Base-by-base conservation (phyloP, 148 eudicot species). In the Vaccinium myrtillus region DNA sequence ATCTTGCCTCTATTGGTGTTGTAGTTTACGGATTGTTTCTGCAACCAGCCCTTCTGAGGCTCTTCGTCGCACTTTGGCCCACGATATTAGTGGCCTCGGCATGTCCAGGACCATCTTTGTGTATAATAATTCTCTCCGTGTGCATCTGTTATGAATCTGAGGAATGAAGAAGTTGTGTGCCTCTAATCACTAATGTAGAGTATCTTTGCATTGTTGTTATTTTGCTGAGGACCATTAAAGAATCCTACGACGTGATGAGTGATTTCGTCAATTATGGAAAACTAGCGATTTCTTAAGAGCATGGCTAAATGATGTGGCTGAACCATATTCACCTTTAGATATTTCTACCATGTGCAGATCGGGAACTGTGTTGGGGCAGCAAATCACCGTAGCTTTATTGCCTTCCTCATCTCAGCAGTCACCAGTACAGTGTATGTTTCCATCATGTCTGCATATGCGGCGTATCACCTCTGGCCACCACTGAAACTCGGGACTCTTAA, bases 351-450 rank as follows among this genome's bases (percentile, higher is more conserved):
- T 82, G 55, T 86, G 88, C 98, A 97, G 99, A 94, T 97, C 83
- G 99, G 99, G 30, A 97, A 97, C 82, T 97, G 99, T 85, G 98
- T 97, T 48, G 98, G 99, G 69, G 91, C 99, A 50, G 93, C 92
- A 74, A 95, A 97, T 85, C 98, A 95, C 86, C 91, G 91, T 23
- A 77, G 77, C 80, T 97, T 97, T 87, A 86, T 97, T 71, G 59
- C 88, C 89, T 97, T 97, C 88, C 93, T 97, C 75, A 92, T 95
- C 73, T 86, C 89, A 70, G 91, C 99, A 39, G 87, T 97, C 49
- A 86, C 88, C 81, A 91, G 99, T 58, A 93, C 91, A 86, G 9
- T 88, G 76, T 97, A 95, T 83, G 94, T 87, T 18, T 86, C 91
- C 30, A 18, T 93, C 84, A 90, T 93, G 90, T 86, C 98, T 53